phyloP scores from a whole-genome alignment of 805 yeast genomes.

The Kluyveromyces siamensis region DNA sequence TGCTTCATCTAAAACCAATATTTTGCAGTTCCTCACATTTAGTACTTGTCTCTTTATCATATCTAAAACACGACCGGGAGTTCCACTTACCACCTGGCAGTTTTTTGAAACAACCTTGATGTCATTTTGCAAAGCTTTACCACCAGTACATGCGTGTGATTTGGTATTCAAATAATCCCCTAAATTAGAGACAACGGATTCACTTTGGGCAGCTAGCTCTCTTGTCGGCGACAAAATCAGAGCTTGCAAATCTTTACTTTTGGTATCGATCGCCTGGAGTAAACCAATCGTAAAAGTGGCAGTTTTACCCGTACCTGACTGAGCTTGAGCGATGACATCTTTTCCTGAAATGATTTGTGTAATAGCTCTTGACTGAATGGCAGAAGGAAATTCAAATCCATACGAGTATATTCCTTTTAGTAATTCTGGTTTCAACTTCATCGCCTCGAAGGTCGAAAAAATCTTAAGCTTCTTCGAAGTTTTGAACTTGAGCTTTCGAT shows the following conservation, averaged over 20 bases:
- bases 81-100: conserved; percentile 89
- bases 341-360: conserved; percentile 87
- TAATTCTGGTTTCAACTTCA: conserved; percentile 56
- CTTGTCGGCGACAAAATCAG: conserved; percentile 90
- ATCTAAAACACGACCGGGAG: conserved; percentile 93
- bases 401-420: conserved; percentile 64
- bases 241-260: conserved; percentile 73
- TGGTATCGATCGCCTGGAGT: conserved; percentile 75
- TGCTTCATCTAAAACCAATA: conserved; percentile 92
- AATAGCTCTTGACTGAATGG: conserved; percentile 95
- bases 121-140: conserved; percentile 77
- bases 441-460: conserved; percentile 60
- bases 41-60: conserved; percentile 79
- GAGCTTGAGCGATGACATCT: conserved; percentile 97
- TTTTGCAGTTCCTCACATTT: conserved; percentile 66
- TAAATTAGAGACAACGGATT: conserved; percentile 73
- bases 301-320: conserved; percentile 98
- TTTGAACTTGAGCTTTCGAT: conserved; percentile 51
- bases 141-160: conserved; percentile 92
- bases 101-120: conserved; percentile 54
- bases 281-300: conserved; percentile 97
- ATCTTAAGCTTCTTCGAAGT: conserved; percentile 46
- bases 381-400: conserved; percentile 94
- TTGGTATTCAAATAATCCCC: conserved; percentile 84
- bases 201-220: conserved; percentile 90